Evolutionary conservation across 75 land plant genomes (phyloP), one percentile per base, ranked within the genome.

Genomic region (Pinus albicaulis): DNA sequence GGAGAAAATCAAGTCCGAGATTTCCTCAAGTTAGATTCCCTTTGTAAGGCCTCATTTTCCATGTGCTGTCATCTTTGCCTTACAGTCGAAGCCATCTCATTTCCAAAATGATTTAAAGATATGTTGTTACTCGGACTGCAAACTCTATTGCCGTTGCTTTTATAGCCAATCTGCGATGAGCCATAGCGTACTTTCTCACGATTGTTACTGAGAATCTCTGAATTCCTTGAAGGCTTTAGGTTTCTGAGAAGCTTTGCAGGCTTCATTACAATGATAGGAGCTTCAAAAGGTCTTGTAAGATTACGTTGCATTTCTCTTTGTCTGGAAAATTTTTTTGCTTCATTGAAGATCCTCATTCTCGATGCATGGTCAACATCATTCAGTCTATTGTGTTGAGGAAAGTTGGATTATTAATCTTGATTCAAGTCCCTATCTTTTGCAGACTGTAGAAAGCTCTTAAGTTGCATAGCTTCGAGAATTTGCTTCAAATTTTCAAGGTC

Each of bases 381-480:
- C 14, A 52, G 61, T 12, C 44, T 20, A 12, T 76, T 3, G 83
- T 87, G 76, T 48, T 74, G 57, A 85, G 74, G 69, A 85, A 71
- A 55, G 79, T 84, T 26, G 74, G 73, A 28, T 61, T 62, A 74
- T 55, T 56, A 69, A 59, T 75, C 60, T 3, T 24, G 34, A 7
- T 81, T 72, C 28, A 41, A 0, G 16, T 38, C 56, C 4, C 41
- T n/a, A 12, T 69, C 36, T 41, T 61, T 76, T 41, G 55, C 75
- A 72, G 75, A 74, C 58, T 85, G 81, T 14, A 87, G 44, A 25
- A 87, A 56, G 5, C 87, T 82, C 65, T 87, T 90, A 56, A 84
- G 86, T 48, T 87, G 92, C 89, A 92, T 85, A 66, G 94, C 86
- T 36, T 92, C 94, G 41, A 92, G 38, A 52, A 76, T 76, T 62